phyloP scores from a whole-genome alignment of 2,329 filamentous ascomycete genomes.

The Calonectria pseudoturangicola region DNA sequence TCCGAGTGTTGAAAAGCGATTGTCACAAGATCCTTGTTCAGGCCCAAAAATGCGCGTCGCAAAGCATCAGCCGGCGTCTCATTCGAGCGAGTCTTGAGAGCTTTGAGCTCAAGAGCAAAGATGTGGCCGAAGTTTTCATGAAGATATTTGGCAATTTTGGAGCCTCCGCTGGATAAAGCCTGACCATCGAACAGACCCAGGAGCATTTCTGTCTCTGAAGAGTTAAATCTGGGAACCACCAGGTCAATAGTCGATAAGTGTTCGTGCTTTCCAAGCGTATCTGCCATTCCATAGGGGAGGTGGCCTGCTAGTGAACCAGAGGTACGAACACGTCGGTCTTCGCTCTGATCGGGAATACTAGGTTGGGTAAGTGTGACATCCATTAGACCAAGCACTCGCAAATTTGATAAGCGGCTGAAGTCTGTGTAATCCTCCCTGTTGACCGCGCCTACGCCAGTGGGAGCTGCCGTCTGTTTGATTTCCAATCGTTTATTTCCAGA shows the following conservation, averaged over 20 bases:
- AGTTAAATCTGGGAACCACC: slow-evolving; percentile 93
- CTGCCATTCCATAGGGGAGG: slow-evolving; percentile 97
- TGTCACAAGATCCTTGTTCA: slow-evolving; percentile 96
- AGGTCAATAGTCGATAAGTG: slow-evolving; percentile 97
- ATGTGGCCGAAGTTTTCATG: slow-evolving; percentile 96
- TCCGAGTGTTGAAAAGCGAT: slow-evolving; percentile 88
- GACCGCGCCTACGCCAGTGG: slow-evolving; percentile 70
- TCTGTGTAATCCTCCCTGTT: slow-evolving; percentile 85
- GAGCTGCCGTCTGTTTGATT: slow-evolving; percentile 79
- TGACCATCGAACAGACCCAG: slow-evolving; percentile 98
- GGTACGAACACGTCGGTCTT: slow-evolving; percentile 96
- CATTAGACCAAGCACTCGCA: slow-evolving; percentile 95
- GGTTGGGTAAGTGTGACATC: slow-evolving; percentile 97
- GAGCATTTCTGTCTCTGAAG: slow-evolving; percentile 91
- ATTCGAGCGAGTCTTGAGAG: slow-evolving; percentile 77
- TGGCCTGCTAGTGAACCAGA: slow-evolving; percentile 94
- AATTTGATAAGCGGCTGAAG: slow-evolving; percentile 88
- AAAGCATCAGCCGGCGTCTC: slow-evolving; percentile 91
- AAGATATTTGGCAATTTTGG: slow-evolving; percentile 95
- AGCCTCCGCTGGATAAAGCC: slow-evolving; percentile 89
- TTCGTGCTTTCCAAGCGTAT: slow-evolving; percentile 93
- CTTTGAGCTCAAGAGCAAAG: slow-evolving; percentile 88
- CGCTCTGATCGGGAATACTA: slow-evolving; percentile 94
- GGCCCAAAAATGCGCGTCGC: slow-evolving; percentile 86
- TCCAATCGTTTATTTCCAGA: slow-evolving; percentile 97